These are phyloP conservation scores for Arthrobotrys megalospora DNA, from an alignment of 2,329 filamentous ascomycete genomes.

Conservation along the genomic window DNA sequence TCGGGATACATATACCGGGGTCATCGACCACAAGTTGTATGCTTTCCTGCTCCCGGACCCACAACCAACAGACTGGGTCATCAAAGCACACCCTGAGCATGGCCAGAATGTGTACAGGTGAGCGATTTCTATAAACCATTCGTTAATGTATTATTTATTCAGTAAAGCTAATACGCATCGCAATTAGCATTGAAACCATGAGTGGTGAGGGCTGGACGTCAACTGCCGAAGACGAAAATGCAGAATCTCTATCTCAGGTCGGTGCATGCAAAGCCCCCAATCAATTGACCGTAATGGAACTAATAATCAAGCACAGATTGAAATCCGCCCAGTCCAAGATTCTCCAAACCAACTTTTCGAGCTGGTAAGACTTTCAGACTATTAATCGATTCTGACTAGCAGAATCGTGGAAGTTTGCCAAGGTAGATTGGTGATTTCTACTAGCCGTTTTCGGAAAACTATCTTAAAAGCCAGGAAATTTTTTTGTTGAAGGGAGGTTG, in stretches of 20 bases:
- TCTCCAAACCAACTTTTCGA: constrained; percentile 11
- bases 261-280: neutral
- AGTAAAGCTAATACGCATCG: neutral
- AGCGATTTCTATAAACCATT: neutral
- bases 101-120: constrained; percentile 27
- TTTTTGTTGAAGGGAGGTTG: neutral
- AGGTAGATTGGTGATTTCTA: neutral
- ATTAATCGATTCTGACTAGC: too few species aligned
- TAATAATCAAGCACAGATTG: constrained; percentile 14
- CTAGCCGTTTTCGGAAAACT: constrained; percentile 1
- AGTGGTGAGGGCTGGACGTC: constrained; percentile 24
- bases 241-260: neutral
- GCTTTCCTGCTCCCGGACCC: neutral
- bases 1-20: neutral
- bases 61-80: neutral
- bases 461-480: neutral
- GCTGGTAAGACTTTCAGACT: constrained; percentile 3
- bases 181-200: constrained; percentile 10
- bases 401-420: neutral
- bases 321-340: constrained; percentile 3
- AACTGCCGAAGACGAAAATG: neutral
- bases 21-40: neutral
- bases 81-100: constrained; percentile 26
- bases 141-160: constrained; percentile 1
- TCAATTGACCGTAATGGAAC: neutral